phyloP scores from a whole-genome alignment of 2,329 filamentous ascomycete species.

The Fusarium piperis region DNA sequence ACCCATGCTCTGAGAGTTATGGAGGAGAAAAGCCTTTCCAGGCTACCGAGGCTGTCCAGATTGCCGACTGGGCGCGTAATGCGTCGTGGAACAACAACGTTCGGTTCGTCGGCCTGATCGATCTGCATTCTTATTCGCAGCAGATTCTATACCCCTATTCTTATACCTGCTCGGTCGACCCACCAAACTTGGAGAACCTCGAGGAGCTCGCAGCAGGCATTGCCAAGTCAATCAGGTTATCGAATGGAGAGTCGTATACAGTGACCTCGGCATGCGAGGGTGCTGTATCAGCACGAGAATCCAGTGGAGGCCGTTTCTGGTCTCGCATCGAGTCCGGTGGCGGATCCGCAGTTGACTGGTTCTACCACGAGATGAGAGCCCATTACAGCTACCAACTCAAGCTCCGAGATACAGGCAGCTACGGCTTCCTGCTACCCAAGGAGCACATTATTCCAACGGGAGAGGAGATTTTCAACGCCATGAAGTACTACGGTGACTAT shows the following conservation, averaged over 20 bases:
- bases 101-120: slow-evolving; percentile 84
- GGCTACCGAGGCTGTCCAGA: slow-evolving; percentile 77
- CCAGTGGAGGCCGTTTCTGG: slow-evolving; percentile 32
- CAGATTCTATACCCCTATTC: slow-evolving; percentile 93
- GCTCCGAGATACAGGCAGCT: slow-evolving; percentile 89
- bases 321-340: slow-evolving; percentile 76
- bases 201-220: slow-evolving; percentile 90
- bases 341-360: slow-evolving; percentile 92
- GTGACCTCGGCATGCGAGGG: slow-evolving; percentile 90
- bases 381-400: slow-evolving; percentile 94
- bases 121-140: slow-evolving; percentile 95
- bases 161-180: slow-evolving; percentile 80
- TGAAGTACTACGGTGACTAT: slow-evolving; percentile 86
- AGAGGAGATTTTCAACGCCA: slow-evolving; percentile 83
- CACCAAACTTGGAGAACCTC: slow-evolving; percentile 89
- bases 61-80: slow-evolving; percentile 86
- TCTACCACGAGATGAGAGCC: slow-evolving; percentile 86
- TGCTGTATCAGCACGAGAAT: slow-evolving; percentile 59
- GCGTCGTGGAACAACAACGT: slow-evolving; percentile 78
- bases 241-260: slow-evolving; percentile 78
- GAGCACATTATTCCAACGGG: slow-evolving; percentile 91
- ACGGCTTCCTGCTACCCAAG: slow-evolving; percentile 89
- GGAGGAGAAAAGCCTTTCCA: slow-evolving; percentile 86
- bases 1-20: slow-evolving; percentile 92
- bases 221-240: slow-evolving; percentile 87